Evolutionary conservation across 1,139 yeast species (phyloP).

Genomic region (Geotrichum bryndzae): DNA sequence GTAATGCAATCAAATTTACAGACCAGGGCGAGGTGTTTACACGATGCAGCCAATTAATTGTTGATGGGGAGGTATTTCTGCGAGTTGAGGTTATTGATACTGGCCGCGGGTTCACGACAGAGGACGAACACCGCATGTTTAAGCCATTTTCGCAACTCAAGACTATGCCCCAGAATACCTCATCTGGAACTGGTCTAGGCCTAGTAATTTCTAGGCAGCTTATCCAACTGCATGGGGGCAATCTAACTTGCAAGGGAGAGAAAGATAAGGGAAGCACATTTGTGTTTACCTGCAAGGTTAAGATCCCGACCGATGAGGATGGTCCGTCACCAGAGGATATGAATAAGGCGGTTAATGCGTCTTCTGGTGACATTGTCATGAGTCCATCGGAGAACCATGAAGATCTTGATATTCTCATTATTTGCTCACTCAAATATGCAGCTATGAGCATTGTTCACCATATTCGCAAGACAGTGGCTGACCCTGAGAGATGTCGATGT

Average conservation of each 20-base stretch:
- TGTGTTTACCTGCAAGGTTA: constrained; percentile 32
- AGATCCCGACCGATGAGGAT: constrained; percentile 29
- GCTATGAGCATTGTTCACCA: constrained; percentile 33
- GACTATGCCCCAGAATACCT: constrained; percentile 2
- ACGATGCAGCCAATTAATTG: constrained; percentile 26
- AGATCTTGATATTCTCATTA: constrained; percentile 27
- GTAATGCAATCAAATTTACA: constrained; percentile 82
- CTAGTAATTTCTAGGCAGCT: constrained; percentile 79
- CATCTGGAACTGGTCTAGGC: constrained; percentile 81
- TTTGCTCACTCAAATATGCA: constrained; percentile 31
- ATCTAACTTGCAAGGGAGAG: constrained; percentile 60
- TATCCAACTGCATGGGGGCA: constrained; percentile 81
- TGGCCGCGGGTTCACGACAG: constrained; percentile 77
- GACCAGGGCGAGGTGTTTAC: constrained; percentile 58
- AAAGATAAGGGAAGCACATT: constrained; percentile 80
- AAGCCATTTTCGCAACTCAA: constrained; percentile 87
- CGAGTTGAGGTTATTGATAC: constrained; percentile 77
- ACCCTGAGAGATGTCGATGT: constrained; percentile 25
- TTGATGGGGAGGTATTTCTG: constrained; percentile 40
- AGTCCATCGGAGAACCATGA: constrained; percentile 7
- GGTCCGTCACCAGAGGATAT: constrained; percentile 25
- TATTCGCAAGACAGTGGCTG: constrained; percentile 30
- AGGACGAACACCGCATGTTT: constrained; percentile 56
- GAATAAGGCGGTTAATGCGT: constrained; percentile 18
- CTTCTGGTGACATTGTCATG: constrained; percentile 7